Percentiles rank a stretch among this genome's conserved stretches.
These are phyloP conservation scores for Echium plantagineum DNA, from an alignment of 257 asterid genomes.

Conservation along the genomic window DNA sequence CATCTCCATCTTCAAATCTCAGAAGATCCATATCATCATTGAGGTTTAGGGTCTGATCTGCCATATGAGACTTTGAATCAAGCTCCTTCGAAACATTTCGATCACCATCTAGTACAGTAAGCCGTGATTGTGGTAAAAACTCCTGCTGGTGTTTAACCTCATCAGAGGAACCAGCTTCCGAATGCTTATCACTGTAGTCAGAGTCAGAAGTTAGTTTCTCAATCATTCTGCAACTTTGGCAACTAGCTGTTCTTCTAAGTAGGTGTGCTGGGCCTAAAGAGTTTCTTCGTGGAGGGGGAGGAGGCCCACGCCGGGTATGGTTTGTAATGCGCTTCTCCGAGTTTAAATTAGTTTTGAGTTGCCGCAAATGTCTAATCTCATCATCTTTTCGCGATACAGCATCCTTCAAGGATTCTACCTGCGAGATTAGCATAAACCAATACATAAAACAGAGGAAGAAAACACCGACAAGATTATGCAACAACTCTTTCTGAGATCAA, in stretches of 20 bases:
- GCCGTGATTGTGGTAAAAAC: constrained; percentile 62
- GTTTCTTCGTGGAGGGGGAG: constrained; percentile 50
- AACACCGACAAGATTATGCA: not conserved
- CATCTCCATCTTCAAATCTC: constrained; percentile 72
- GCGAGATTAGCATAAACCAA: constrained; percentile 13
- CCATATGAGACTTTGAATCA: constrained; percentile 22
- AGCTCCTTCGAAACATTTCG: constrained; percentile 25
- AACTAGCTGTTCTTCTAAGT: constrained; percentile 26
- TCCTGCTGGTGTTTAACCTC: constrained; percentile 71
- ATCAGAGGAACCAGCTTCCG: constrained; percentile 76
- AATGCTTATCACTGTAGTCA: constrained; percentile 71
- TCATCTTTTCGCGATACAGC: constrained; percentile 64
- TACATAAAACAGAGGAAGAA: not conserved
- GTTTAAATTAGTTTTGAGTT: constrained; percentile 28
- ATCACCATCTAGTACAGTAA: constrained; percentile 33
- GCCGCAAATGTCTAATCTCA: constrained; percentile 53
- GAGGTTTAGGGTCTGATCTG: constrained; percentile 27
- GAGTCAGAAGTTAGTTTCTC: constrained; percentile 70
- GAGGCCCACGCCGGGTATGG: constrained; percentile 37
- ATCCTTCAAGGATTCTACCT: constrained; percentile 72
- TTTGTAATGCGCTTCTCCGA: constrained; percentile 32
- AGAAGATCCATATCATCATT: constrained; percentile 55
- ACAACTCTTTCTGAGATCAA: too few species aligned
- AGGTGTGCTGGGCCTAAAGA: constrained; percentile 33
- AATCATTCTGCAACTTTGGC: constrained; percentile 24